phyloP scores from a whole-genome alignment of 345 rosid genomes.

The Kandelia obovata region DNA sequence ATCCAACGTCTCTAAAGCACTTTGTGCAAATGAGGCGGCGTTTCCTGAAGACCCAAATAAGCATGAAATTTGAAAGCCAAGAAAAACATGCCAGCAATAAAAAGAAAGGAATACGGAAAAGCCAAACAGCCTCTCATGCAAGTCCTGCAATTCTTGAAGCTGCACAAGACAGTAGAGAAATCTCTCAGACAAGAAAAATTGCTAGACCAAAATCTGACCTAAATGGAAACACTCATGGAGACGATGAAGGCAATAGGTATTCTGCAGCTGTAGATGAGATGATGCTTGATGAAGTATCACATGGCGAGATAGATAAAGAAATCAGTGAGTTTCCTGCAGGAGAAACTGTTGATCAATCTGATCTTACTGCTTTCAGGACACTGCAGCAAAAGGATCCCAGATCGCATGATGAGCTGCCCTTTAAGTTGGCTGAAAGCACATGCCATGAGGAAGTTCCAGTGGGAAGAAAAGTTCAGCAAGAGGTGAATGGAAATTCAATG shows the following conservation, averaged over 20 bases:
- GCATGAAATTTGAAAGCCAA: slow-evolving; percentile 35
- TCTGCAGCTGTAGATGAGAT: background rate
- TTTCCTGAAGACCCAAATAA: slow-evolving; percentile 43
- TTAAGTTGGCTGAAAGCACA: background rate
- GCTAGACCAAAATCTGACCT: background rate
- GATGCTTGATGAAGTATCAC: slow-evolving; percentile 8
- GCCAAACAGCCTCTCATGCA: background rate
- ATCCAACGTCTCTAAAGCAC: slow-evolving; percentile 51
- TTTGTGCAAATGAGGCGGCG: slow-evolving; percentile 63
- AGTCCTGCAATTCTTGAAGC: slow-evolving; percentile 19
- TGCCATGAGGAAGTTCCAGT: slow-evolving; percentile 12
- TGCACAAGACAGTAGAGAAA: slow-evolving; percentile 2
- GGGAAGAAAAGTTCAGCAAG: slow-evolving; percentile 13
- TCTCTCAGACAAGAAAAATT: slow-evolving; percentile 1
- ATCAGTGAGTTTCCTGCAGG: background rate
- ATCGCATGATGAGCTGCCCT: background rate
- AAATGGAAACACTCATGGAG: background rate
- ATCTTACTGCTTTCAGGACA: background rate
- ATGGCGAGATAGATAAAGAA: background rate
- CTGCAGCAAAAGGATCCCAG: background rate
- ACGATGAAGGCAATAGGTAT: background rate
- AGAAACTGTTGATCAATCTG: slow-evolving; percentile 5
- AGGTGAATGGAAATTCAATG: slow-evolving; percentile 13
- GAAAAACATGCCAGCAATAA: slow-evolving; percentile 29
- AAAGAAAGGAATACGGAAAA: slow-evolving; percentile 29